Evolutionary conservation across 768 basidiomycete species (phyloP), one percentile per base, ranked within the genome.

Genomic region (Dictyophora rubrovolvata): DNA sequence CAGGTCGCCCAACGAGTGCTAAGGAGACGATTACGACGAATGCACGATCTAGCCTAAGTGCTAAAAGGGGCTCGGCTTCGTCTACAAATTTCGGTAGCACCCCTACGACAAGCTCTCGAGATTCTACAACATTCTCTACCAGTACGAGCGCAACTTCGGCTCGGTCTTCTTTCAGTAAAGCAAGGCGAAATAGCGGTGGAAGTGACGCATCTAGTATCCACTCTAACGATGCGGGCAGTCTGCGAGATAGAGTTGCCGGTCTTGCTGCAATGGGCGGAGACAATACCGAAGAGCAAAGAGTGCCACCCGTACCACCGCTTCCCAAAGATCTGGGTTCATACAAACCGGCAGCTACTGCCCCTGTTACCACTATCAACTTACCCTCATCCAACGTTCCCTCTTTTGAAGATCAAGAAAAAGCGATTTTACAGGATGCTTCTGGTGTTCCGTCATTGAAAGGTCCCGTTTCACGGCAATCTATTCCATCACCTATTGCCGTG

Each of bases 261-360:
- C 75, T 85, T 57, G 81, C 79, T 50, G 72, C 73, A 54, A 55
- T 54, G 63, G 80, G 78, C 63, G 79, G 76, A 53, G 88, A 92
- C 62, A 71, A 72, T 48, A 69, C 73, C 48, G 87, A 89, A 59
- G 82, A 82, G 64, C 73, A 74, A 60, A 66, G 74, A 59, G 93
- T 96, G n/a, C 93, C 93, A 17, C 93, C 93, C 23, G 92, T 95
- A 3, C 93, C 93, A 36, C 93, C 93, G 37, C 74, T 96, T 23
- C 93, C 93, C 48, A 94, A 96, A 73, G 90, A 93, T 66, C 71
- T 93, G 56, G 84, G 86, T n/a, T 82, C 72, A 20, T 89, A 84
- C 72, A 84, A 83, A 55, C 85, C 86, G 1, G n/a, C 42, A 14
- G 10, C 86, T 86, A 21, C 83, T 82, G 17, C 72, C 79, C 20